phyloP scores from a whole-genome alignment of 139 green algal species.

The Picochlorum sp. region DNA sequence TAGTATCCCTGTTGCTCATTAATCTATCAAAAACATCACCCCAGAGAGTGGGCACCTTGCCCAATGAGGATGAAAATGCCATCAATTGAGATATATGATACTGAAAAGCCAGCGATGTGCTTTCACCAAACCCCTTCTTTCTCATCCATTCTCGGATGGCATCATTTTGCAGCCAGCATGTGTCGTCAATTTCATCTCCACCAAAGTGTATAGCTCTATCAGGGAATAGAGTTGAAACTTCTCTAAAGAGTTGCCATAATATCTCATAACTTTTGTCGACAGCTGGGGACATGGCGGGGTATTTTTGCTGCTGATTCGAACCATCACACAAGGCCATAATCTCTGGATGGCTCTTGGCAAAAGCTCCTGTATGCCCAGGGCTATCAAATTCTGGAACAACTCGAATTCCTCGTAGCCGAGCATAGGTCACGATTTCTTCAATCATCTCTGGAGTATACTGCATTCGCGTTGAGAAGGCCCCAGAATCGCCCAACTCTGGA shows the following conservation, averaged over 20 bases:
- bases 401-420: constrained; percentile 29
- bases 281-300: not conserved
- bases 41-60: not conserved
- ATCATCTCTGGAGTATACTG: not conserved
- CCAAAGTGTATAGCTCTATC: constrained; percentile 43
- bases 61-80: not conserved
- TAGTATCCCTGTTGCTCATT: not conserved
- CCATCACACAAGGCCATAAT: constrained; percentile 28
- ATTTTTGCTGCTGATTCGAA: not conserved
- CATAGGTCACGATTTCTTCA: constrained; percentile 16
- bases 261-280: not conserved
- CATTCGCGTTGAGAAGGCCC: constrained; percentile 14
- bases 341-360: constrained; percentile 26
- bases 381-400: constrained; percentile 51
- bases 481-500: constrained; percentile 25
- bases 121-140: constrained; percentile 2
- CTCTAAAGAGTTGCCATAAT: constrained; percentile 28
- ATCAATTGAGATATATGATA: constrained; percentile 5
- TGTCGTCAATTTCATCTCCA: constrained; percentile 45
- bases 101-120: constrained; percentile 2
- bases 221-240: constrained; percentile 27
- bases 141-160: constrained; percentile 27
- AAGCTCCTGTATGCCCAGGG: constrained; percentile 40
- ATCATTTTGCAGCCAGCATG: constrained; percentile 43
- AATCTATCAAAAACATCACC: not conserved